Base-by-base conservation (phyloP, 257 asterid genomes). In the Gentiana macrophylla region DNA sequence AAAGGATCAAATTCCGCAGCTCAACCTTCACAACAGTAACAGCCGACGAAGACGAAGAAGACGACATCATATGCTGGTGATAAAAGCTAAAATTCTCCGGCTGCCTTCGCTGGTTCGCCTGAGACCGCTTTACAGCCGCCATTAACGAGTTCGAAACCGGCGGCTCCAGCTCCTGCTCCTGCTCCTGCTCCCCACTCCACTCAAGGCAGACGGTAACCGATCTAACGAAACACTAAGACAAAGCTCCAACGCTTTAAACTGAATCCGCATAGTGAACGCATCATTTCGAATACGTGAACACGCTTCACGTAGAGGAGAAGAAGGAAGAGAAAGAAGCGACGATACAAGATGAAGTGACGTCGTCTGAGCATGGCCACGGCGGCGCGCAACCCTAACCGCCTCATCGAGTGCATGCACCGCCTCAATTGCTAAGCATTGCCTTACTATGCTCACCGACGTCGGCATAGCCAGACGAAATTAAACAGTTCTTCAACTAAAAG, bases 61-160 rank as follows among this genome's bases (percentile, higher is more conserved):
- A 77, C 5, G 74, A 65, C 57, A 67, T 79, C 49, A 75, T 71
- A 8, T 77, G 84, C 2, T 77, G 86, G 59, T 87, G 96, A 64
- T 87, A 87, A 49, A 4, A 77, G 49, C 59, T 74, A 59, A 80
- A 78, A 51, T 80, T 87, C 63, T 86, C 94, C 5, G 94, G 98
- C 69, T 86, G 96, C 50, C 96, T 61, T 47, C 97, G 70, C 57
- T 86, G 97, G 55, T 75, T 81, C 0, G 96, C 95, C 61, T 90
- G 96, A 46, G 96, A 90, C 60, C 98, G 64, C 32, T 90, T 90
- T 3, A 86, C 67, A 12, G 98, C 98, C 12, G 96, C 96, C 96
- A 90, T 86, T 32, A 90, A 77, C 0, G 98, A 86, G 52, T 90
- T 90, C 32, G 98, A 77, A 1, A 86, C 86, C 34, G 94, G 94